A percentile compares a stretch with the other conserved stretches of the same genome.
phyloP scores from a whole-genome alignment of 2,329 filamentous ascomycete genomes.

The Cordyceps pruinosa region DNA sequence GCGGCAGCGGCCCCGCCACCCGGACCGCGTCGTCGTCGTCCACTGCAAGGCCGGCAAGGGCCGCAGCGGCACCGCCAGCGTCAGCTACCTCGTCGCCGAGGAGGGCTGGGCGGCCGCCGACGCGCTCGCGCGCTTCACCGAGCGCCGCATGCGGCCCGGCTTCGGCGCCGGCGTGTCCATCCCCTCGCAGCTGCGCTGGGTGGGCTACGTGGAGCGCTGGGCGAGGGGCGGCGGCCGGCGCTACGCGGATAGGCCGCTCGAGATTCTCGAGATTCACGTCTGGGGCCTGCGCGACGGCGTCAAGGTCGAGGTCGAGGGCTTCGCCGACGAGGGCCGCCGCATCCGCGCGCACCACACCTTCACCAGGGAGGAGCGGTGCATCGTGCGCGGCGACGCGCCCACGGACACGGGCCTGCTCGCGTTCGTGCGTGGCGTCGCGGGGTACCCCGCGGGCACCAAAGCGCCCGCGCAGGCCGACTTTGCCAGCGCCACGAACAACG shows the following conservation, averaged over 20 bases:
- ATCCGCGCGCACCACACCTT: conserved; percentile 84
- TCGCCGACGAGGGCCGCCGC: conserved; percentile 77
- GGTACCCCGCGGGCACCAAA: conserved; percentile 28
- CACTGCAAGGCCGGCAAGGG: conserved; percentile 98
- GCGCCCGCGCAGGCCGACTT: conserved; percentile 30
- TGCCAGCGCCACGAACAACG: conserved; percentile 24
- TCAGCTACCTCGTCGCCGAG: conserved; percentile 84
- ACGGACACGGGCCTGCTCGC: conserved; percentile 43
- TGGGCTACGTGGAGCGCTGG: conserved; percentile 87
- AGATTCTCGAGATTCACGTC: conserved; percentile 81
- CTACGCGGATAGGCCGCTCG: conserved; percentile 76
- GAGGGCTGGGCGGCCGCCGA: conserved; percentile 54
- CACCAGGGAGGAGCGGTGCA: conserved; percentile 59
- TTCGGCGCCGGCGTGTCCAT: conserved; percentile 91
- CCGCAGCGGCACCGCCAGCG: conserved; percentile 78
- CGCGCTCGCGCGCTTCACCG: conserved; percentile 57
- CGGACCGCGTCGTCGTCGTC: conserved; percentile 68
- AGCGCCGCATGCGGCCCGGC: conserved; percentile 77
- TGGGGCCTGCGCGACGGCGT: conserved; percentile 87
- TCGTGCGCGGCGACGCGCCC: conserved; percentile 54
- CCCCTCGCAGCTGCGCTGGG: conserved; percentile 81
- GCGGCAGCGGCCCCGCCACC: too few relatives aligned
- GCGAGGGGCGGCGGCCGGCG: conserved; percentile 58
- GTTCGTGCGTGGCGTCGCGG: conserved; percentile 48
- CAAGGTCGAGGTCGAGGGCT: conserved; percentile 80